Conservation (phyloP, 345 rosid species). For the Linum tenue region DNA sequence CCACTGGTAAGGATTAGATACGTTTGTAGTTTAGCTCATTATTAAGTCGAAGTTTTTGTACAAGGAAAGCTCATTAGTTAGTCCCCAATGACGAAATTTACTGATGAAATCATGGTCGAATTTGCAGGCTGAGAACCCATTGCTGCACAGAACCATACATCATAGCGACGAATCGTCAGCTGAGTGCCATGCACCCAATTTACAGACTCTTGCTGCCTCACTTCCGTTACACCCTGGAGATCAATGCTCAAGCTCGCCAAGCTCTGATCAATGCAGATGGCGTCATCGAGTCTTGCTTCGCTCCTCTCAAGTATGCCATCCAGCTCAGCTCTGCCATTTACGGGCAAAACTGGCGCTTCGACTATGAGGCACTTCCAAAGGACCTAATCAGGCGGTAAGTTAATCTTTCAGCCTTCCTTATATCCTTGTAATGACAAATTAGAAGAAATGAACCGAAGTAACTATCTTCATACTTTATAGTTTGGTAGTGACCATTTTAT, state of each 20-base stretch:
- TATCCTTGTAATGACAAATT: no score
- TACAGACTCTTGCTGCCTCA: conserved; percentile 7
- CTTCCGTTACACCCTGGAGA: conserved; percentile 9
- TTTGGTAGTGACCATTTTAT: background rate
- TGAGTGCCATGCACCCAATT: conserved; percentile 8
- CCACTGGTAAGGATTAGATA: background rate
- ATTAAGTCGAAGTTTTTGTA: no score
- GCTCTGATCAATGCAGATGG: conserved; percentile 5
- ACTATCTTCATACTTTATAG: no score
- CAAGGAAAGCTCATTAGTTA: background rate
- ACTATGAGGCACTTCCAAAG: conserved; percentile 3
- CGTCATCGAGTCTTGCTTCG: background rate
- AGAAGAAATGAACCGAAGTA: no score
- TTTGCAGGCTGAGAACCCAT: conserved; percentile 10
- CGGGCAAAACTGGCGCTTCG: background rate
- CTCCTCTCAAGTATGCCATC: conserved; percentile 7
- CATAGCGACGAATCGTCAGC: conserved; percentile 6
- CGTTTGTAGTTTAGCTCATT: background rate
- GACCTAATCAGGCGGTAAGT: conserved; percentile 3
- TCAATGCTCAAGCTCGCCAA: conserved; percentile 4
- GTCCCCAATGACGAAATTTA: background rate
- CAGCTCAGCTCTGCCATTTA: conserved; percentile 1
- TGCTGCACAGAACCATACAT: conserved; percentile 11
- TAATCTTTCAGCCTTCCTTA: background rate
- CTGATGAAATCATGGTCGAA: background rate